Base-by-base conservation (phyloP, 257 asterid species). In the Ophiorrhiza pumila region DNA sequence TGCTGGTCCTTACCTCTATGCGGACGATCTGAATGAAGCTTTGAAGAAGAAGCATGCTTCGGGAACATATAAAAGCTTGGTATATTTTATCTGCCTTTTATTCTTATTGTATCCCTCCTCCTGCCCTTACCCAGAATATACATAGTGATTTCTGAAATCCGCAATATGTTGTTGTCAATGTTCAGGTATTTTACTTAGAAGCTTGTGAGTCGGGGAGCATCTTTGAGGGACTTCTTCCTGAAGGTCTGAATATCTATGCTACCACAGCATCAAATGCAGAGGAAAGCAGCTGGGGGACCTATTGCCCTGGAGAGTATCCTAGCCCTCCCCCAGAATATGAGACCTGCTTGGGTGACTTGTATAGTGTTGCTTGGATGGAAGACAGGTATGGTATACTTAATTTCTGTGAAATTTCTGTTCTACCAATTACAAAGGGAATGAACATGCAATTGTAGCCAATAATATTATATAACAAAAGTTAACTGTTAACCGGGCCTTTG, bases 141-240 rank as follows among this genome's bases (percentile, higher is more conserved):
- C 63, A 8, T n/a, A 67, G 70, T 71, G 31, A 73, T 18, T 37
- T 45, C 73, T 72, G 59, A 78, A 50, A n/a, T 53, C 56, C 14
- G 71, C 39, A 37, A 12, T 72, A 14, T 45, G 42, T 18, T 74
- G 57, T 60, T 66, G 20, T 46, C 25, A 31, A 32, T 37, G 15
- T 52, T 61, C 68, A 94, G 99, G 99, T 92, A 49, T 87, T 95
- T 80, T 95, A 95, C 85, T 80, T 95, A 20, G 99, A 95, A 85
- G 96, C 99, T 77, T 95, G 99, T 67, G 99, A 95, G 81, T 35
- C 98, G 59, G 99, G 99, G 78, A 95, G 98, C 74, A 90, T 95
- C 67, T 95, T 95, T 74, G 99, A 95, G 81, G 99, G 97, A 77
- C 91, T 95, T 74, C 92, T 95, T 68, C 94, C 98, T 7, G 80